Percentiles rank a stretch among this genome's conserved stretches.
Conservation (phyloP, 2,329 filamentous ascomycete genomes). For the Pseudofabraea citricarpa region DNA sequence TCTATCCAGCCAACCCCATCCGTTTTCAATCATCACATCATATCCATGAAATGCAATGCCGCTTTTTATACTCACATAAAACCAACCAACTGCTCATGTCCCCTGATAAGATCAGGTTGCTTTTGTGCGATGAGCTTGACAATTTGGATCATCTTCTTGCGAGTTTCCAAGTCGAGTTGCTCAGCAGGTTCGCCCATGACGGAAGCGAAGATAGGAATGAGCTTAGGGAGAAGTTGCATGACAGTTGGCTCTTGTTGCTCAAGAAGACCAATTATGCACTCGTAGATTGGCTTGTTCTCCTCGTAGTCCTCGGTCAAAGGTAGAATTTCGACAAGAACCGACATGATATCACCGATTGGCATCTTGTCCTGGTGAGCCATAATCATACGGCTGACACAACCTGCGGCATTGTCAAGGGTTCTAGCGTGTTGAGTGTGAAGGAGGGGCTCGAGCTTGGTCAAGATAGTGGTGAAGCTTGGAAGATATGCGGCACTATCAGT, state of each 20-base stretch:
- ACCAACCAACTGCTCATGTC: conserved; percentile 17
- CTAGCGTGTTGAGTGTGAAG: conserved; percentile 73
- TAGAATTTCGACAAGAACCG: conserved; percentile 70
- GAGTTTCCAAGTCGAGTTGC: conserved; percentile 69
- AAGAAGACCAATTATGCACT: conserved; percentile 76
- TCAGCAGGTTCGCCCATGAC: conserved; percentile 68
- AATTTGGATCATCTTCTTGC: conserved; percentile 59
- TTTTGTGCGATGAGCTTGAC: conserved; percentile 37
- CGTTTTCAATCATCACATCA: not conserved
- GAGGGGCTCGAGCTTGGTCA: conserved; percentile 81
- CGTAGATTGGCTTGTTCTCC: conserved; percentile 91
- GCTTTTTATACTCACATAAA: not conserved
- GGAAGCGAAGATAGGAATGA: conserved; percentile 68
- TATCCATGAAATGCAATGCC: not conserved
- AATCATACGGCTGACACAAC: conserved; percentile 90
- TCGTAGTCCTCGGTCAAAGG: conserved; percentile 92
- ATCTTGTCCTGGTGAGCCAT: conserved; percentile 79
- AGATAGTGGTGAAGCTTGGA: conserved; percentile 70
- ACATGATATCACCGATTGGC: conserved; percentile 76
- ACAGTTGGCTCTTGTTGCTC: conserved; percentile 65
- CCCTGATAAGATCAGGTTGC: conserved; percentile 21
- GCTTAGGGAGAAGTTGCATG: conserved; percentile 62
- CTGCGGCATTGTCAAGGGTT: conserved; percentile 87
- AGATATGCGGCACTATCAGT: conserved; percentile 66
- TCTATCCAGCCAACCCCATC: not conserved